Evolutionary conservation across 306 rosid species (phyloP).

Genomic region (Sindora glabra): DNA sequence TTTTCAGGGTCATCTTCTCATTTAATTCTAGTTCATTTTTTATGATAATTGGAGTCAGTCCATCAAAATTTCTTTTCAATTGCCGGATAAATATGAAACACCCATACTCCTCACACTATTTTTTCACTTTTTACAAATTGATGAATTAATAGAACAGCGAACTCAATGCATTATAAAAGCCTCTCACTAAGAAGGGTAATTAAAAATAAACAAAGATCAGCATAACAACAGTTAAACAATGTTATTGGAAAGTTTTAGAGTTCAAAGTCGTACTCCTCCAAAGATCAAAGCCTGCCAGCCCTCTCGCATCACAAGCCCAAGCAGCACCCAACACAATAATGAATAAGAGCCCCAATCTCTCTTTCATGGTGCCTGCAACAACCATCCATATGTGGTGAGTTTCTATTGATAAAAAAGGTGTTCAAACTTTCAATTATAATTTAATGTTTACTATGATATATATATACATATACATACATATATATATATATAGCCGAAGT

Average conservation of each 20-base stretch:
- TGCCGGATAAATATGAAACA: neutral
- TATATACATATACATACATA: no score
- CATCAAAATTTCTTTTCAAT: neutral
- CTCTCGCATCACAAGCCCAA: slow-evolving; percentile 51
- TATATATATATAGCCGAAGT: no score
- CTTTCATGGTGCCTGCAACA: slow-evolving; percentile 45
- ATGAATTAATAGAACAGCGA: neutral
- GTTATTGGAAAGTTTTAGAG: neutral
- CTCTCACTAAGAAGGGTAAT: neutral
- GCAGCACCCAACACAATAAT: slow-evolving; percentile 42
- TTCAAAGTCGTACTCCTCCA: neutral
- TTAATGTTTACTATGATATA: no score
- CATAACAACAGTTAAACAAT: neutral
- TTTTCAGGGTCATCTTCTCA: no score
- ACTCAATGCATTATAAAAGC: neutral
- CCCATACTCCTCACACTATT: neutral
- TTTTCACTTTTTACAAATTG: neutral
- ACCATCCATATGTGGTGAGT: slow-evolving; percentile 1
- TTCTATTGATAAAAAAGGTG: neutral
- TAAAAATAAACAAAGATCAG: neutral
- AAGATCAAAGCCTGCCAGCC: neutral
- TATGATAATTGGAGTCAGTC: neutral
- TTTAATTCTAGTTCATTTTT: neutral
- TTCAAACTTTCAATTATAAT: no score
- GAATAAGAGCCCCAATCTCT: slow-evolving; percentile 45